Evolutionary conservation across 1,284 basidiomycete species (phyloP), one percentile per base, ranked within the genome.

Genomic region (Cryptococcus sp.): DNA sequence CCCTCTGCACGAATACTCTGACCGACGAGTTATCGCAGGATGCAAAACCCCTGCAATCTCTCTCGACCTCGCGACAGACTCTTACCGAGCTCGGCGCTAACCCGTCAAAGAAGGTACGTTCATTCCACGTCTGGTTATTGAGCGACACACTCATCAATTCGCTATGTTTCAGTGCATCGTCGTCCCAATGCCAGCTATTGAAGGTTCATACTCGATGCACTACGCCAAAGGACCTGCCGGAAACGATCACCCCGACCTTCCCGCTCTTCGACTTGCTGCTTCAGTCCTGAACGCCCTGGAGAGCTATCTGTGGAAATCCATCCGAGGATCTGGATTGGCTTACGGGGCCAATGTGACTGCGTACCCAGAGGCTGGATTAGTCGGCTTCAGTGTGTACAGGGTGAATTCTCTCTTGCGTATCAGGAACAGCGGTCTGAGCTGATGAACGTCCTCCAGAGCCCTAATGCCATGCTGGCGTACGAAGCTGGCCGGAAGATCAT

Each of bases 241-340:
- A 17, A 93, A 89, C 74, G 77, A 85, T 61, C 88, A 97, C 74
- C 85, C 88, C 1, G 92, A 97, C 64, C 88, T 88, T 58, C 89
- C 95, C 1, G 89, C 89, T 16, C 80, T 97, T 38, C 85, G 87
- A 38, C 85, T 99, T n/a, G 88, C 93, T 0, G 80, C 89, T 7
- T 89, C 93, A 62, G 86, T 94, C 4, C 81, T 99, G 50, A 97
- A 97, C 67, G 95, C 93, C 2, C 88, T 93, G 51, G 96, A 99
- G 80, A 90, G 90, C 64, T 97, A 89, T 77, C 85, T 99, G 57
- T 99, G 96, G 95, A 76, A 78, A 88, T 88, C 88, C 60, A 92
- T 97, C 63, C 87, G 93, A 57, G 94, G 94, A 3, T 88, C 90
- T 53, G 94, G 94, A 16, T 80, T 97, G 47, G 96, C 96, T 0